phyloP scores from a whole-genome alignment of 306 rosid genomes.

The Inga leiocalycina region DNA sequence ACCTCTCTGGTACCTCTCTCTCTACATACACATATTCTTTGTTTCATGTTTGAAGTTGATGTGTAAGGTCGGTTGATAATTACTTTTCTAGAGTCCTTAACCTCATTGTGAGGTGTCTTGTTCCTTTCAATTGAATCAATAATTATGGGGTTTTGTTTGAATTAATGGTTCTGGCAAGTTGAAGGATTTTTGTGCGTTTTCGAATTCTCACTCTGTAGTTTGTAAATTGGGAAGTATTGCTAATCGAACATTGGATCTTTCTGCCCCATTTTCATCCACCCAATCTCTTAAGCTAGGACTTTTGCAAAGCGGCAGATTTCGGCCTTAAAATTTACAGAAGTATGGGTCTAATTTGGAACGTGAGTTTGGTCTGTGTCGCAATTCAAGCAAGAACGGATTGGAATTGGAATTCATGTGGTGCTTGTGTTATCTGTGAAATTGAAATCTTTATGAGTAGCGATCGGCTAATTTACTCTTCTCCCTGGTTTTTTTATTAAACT shows the following conservation, averaged over 20 bases:
- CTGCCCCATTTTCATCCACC: background rate
- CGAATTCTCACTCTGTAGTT: background rate
- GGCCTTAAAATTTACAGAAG: background rate
- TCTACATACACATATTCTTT: background rate
- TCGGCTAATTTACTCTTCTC: background rate
- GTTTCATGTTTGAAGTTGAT: background rate
- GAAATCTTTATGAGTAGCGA: background rate
- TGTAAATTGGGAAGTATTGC: background rate
- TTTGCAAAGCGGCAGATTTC: background rate
- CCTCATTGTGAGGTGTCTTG: background rate
- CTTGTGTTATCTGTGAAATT: background rate
- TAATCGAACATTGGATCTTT: background rate
- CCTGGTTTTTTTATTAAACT: background rate
- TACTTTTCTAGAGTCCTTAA: background rate
- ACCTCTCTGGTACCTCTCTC: slow-evolving; percentile 65
- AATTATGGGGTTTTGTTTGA: background rate
- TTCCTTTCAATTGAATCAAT: background rate
- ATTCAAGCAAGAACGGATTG: background rate
- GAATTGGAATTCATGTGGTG: background rate
- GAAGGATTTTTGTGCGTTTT: background rate
- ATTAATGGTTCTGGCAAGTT: background rate
- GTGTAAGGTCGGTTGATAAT: background rate
- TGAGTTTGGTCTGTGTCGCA: background rate
- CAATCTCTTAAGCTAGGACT: background rate
- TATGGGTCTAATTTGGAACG: background rate